Conservation (phyloP, 2,329 filamentous ascomycete species). For the Byssoonygena ceratinophila region DNA sequence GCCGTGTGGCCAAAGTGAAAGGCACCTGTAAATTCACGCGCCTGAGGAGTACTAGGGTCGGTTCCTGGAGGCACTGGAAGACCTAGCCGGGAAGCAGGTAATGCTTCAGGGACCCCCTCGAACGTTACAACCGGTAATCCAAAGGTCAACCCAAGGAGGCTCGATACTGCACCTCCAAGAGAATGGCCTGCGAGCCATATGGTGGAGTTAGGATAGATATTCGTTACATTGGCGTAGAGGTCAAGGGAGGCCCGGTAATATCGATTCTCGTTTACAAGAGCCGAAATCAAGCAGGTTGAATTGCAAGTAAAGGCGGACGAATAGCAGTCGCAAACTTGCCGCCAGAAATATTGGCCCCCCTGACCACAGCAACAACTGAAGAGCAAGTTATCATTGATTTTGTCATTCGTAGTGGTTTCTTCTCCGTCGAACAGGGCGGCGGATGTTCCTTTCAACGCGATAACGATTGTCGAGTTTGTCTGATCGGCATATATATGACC, state of each 20-base stretch:
- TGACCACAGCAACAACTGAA: slow-evolving; percentile 97
- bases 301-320: slow-evolving; percentile 82
- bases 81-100: slow-evolving; percentile 73
- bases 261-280: slow-evolving; percentile 68
- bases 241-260: slow-evolving; percentile 87
- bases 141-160: slow-evolving; percentile 82
- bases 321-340: slow-evolving; percentile 87
- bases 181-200: slow-evolving; percentile 91
- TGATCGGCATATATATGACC: slow-evolving; percentile 89
- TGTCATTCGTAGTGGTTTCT: slow-evolving; percentile 93
- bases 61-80: slow-evolving; percentile 74
- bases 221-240: slow-evolving; percentile 84
- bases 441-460: slow-evolving; percentile 84
- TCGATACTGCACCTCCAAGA: slow-evolving; percentile 76
- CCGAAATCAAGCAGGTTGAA: slow-evolving; percentile 70
- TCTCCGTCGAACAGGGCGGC: slow-evolving; percentile 92
- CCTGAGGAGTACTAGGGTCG: slow-evolving; percentile 60
- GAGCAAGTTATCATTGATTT: slow-evolving; percentile 94
- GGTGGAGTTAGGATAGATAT: slow-evolving; percentile 70
- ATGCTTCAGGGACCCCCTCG: slow-evolving; percentile 81
- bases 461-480: slow-evolving; percentile 74
- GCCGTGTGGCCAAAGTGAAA: slow-evolving; percentile 94
- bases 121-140: slow-evolving; percentile 86
- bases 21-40: slow-evolving; percentile 60
- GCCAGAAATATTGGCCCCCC: slow-evolving; percentile 80